Conservation (phyloP, 768 basidiomycete genomes). For the Kwoniella botswanensis region DNA sequence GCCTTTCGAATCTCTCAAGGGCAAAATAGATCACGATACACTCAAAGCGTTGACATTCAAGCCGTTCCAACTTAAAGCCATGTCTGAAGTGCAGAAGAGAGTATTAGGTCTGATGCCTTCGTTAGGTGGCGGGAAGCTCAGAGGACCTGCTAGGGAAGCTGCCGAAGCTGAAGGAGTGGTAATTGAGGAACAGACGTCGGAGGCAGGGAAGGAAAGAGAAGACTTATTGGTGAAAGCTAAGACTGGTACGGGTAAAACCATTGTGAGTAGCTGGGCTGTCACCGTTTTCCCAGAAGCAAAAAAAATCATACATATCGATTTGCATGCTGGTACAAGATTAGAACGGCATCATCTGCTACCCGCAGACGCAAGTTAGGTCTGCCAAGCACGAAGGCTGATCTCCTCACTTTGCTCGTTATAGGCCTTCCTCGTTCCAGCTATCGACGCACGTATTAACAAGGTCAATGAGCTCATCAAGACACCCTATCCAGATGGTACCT, state of each 20-base stretch:
- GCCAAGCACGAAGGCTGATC: not conserved
- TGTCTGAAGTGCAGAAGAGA: constrained; percentile 81
- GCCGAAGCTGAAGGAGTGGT: constrained; percentile 34
- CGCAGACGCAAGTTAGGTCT: no score
- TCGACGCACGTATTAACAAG: constrained; percentile 73
- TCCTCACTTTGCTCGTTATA: constrained; percentile 10
- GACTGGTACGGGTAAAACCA: constrained; percentile 87
- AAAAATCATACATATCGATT: no score
- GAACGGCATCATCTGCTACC: not conserved
- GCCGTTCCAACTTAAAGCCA: constrained; percentile 71
- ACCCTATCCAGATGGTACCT: constrained; percentile 61
- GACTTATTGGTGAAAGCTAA: constrained; percentile 86
- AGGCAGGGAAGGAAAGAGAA: constrained; percentile 34
- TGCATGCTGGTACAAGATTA: no score
- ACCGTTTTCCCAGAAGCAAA: not conserved
- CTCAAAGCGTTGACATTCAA: constrained; percentile 67
- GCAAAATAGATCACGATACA: constrained; percentile 56
- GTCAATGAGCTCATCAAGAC: constrained; percentile 63
- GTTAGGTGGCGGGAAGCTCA: constrained; percentile 59
- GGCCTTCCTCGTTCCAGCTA: constrained; percentile 83
- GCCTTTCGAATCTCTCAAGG: constrained; percentile 58
- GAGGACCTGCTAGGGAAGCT: constrained; percentile 34
- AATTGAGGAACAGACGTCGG: not conserved
- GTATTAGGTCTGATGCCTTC: constrained; percentile 78
- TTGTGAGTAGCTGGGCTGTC: constrained; percentile 56